Evolutionary conservation across 2,329 filamentous ascomycete genomes (phyloP), one percentile per base, ranked within the genome.

Genomic region (Monilinia fructigena): DNA sequence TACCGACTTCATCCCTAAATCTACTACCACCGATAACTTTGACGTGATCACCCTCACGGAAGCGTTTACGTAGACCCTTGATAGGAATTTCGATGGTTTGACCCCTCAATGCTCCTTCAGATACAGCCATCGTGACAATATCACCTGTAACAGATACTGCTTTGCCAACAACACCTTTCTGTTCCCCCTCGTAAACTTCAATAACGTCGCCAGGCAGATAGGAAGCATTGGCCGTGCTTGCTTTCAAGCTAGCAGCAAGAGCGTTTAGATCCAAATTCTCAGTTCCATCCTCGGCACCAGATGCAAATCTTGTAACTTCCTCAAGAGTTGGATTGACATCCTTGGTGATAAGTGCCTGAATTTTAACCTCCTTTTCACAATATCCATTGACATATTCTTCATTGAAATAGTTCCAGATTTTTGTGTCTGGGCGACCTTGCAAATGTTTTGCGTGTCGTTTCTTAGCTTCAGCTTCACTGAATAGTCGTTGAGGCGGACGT

Each of bases 21-120:
- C 92, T 90, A 80, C 93, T 97, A 50, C 93, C 94, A 65, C 95
- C 94, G 76, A 97, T 96, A 72, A 99, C 95, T 81, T 98, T 98
- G 81, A 99, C 95, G 76, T 99, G 95, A 75, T 99, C 95, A 82
- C 95, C 95, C 69, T 93, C 85, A 71, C 86, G 88, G 84, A 99
- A 99, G 40, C 92, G 86, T 79, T 99, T 99, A 67, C 95, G 91
- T 35, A 99, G 83, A 55, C 92, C 91, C 79, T 95, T 96, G 69
- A 93, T 90, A 1, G 95, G 95, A 14, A 96, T 93, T 76, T 98
- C 94, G 55, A 99, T 95, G 6, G 85, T 88, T 76, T 96, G 91
- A 12, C 93, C 94, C 62, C 81, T 82, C 38, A 98, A 82, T 52
- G 91, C 89, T 56, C 95, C 95, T 74, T 96, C 90, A 1, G 87